Evolutionary conservation across 1,284 basidiomycete species (phyloP).

Genomic region (Sporisorium graminicola): DNA sequence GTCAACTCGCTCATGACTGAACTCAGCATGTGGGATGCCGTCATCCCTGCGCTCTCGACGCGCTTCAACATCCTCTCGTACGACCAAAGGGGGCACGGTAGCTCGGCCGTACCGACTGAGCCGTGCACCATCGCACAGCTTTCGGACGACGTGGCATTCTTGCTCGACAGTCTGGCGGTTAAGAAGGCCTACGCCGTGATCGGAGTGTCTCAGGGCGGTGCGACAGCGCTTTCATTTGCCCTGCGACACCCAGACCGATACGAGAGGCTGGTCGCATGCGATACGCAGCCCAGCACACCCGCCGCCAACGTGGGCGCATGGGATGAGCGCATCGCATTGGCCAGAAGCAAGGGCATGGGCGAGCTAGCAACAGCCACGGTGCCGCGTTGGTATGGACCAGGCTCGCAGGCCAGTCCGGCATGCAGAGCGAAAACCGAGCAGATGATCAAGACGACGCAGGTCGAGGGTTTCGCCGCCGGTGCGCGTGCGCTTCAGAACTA

Average conservation of each 20-base stretch:
- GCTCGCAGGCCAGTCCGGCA: constrained; percentile 57
- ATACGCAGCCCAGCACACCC: constrained; percentile 71
- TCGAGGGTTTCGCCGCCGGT: constrained; percentile 70
- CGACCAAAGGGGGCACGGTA: constrained; percentile 72
- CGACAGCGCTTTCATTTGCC: constrained; percentile 70
- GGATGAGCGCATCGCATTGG: constrained; percentile 71
- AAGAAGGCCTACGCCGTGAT: constrained; percentile 67
- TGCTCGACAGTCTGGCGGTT: constrained; percentile 69
- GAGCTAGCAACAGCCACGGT: constrained; percentile 70
- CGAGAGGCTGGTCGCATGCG: constrained; percentile 70
- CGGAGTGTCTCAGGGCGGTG: constrained; percentile 72
- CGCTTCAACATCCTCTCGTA: constrained; percentile 71
- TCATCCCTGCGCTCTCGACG: constrained; percentile 65
- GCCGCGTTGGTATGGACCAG: constrained; percentile 70
- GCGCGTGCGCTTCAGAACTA: constrained; percentile 71
- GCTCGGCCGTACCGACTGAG: constrained; percentile 63
- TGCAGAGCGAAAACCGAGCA: constrained; percentile 45
- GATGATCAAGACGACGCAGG: constrained; percentile 67
- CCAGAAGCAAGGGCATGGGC: constrained; percentile 62
- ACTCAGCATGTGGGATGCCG: constrained; percentile 71
- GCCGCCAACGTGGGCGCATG: constrained; percentile 70
- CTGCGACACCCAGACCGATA: constrained; percentile 67
- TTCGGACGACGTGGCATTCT: constrained; percentile 70
- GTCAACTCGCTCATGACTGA: constrained; percentile 72
- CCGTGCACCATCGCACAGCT: constrained; percentile 70